Evolutionary conservation across 495 filamentous ascomycete species (phyloP).

Genomic region (Annulohypoxylon nitens): DNA sequence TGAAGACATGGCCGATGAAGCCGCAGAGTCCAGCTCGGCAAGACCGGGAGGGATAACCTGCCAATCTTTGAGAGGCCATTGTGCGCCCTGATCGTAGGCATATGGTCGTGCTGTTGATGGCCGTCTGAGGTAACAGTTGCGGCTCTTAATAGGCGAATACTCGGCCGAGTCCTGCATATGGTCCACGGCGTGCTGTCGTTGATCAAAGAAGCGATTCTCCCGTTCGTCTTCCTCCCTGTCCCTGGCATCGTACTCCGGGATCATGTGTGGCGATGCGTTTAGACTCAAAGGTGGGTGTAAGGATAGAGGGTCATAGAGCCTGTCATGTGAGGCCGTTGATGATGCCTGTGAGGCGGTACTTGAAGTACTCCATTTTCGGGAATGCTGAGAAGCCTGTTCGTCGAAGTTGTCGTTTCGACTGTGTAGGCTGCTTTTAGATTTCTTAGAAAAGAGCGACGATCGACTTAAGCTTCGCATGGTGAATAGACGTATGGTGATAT

Average conservation of each 20-base stretch:
- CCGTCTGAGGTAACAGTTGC: slow-evolving; percentile 41
- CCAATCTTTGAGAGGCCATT: slow-evolving; percentile 54
- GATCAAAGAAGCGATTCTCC: slow-evolving; percentile 45
- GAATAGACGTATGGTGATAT: slow-evolving; percentile 12
- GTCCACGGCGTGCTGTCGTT: slow-evolving; percentile 36
- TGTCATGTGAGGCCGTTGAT: slow-evolving; percentile 33
- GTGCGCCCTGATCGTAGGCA: slow-evolving; percentile 37
- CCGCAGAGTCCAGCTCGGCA: slow-evolving; percentile 40
- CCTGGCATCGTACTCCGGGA: slow-evolving; percentile 40
- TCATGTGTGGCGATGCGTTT: slow-evolving; percentile 48
- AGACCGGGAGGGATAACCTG: slow-evolving; percentile 46
- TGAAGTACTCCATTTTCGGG: slow-evolving; percentile 47
- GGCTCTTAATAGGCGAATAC: slow-evolving; percentile 43
- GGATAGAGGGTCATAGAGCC: slow-evolving; percentile 45
- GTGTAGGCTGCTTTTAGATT: slow-evolving; percentile 40
- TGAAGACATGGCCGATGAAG: slow-evolving; percentile 33
- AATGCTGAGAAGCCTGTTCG: slow-evolving; percentile 34
- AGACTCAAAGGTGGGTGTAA: slow-evolving; percentile 50
- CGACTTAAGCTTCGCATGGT: slow-evolving; percentile 41
- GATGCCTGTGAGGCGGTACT: slow-evolving; percentile 45
- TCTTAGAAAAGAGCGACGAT: slow-evolving; percentile 48
- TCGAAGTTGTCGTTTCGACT: slow-evolving; percentile 32
- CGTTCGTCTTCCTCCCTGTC: slow-evolving; percentile 43
- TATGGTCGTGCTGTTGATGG: slow-evolving; percentile 30
- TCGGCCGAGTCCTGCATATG: slow-evolving; percentile 41